Evolutionary conservation across 2,329 filamentous ascomycete species (phyloP).

Genomic region (Curvularia hawaiiensis): DNA sequence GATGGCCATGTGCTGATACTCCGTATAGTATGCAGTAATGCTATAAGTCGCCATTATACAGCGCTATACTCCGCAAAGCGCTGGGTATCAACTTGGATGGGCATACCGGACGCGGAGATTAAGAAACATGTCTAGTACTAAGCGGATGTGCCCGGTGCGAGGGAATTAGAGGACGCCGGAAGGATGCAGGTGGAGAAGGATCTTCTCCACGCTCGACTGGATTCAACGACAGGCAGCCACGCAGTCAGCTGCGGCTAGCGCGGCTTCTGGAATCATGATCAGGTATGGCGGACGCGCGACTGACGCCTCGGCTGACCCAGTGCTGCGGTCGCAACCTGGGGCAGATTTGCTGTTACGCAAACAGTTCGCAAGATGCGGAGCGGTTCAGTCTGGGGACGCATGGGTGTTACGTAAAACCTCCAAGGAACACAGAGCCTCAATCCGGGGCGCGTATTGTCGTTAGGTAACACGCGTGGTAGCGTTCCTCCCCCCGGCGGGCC

Average conservation of each 20-base stretch:
- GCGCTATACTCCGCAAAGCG: too few relatives aligned
- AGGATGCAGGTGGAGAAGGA: conserved; percentile 1
- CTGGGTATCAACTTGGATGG: background rate
- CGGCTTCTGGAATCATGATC: conserved; percentile 5
- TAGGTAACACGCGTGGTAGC: conserved; percentile 12
- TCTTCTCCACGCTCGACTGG: background rate
- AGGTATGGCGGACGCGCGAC: background rate
- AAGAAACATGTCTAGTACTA: background rate
- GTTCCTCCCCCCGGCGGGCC: background rate
- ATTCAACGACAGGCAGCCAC: background rate
- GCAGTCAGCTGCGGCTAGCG: background rate
- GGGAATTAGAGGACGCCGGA: background rate
- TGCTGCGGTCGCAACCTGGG: conserved; percentile 12
- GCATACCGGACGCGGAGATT: background rate
- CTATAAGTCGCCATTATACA: background rate
- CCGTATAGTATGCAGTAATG: background rate
- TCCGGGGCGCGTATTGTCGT: conserved; percentile 9
- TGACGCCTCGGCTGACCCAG: conserved; percentile 8
- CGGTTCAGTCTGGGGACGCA: conserved; percentile 8
- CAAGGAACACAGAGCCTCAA: conserved; percentile 8
- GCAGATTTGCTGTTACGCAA: conserved; percentile 13
- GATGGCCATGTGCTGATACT: background rate
- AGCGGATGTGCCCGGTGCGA: too few relatives aligned
- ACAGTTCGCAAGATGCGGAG: conserved; percentile 1
- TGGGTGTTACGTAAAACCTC: conserved; percentile 9